phyloP scores from a whole-genome alignment of 2,329 filamentous ascomycete genomes.

The Colletotrichum neosansevieriae region DNA sequence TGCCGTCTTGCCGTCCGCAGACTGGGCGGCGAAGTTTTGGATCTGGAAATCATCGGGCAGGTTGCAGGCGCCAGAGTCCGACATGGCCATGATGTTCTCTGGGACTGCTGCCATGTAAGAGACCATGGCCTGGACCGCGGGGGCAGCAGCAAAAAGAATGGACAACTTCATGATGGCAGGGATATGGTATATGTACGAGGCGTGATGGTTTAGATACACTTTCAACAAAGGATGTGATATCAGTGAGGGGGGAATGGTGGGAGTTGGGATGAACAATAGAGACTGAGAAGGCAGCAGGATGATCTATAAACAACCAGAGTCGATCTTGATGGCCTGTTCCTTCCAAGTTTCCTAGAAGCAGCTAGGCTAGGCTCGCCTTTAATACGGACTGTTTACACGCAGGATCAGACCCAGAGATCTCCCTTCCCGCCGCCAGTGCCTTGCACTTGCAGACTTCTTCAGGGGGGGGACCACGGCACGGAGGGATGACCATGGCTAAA shows the following conservation, averaged over 20 bases:
- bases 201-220: not conserved
- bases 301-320: constrained; percentile 7
- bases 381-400: constrained; percentile 5
- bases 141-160: constrained; percentile 38
- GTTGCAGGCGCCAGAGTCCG: constrained; percentile 47
- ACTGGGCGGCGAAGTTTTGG: constrained; percentile 51
- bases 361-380: constrained; percentile 9
- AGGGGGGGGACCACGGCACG: constrained; percentile 3
- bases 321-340: constrained; percentile 1
- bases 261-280: constrained; percentile 1
- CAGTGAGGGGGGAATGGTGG: not conserved
- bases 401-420: constrained; percentile 25
- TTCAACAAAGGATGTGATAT: not conserved
- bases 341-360: not conserved
- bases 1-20: constrained; percentile 50
- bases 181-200: not conserved
- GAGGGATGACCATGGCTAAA: constrained; percentile 17
- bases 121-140: constrained; percentile 38
- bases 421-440: constrained; percentile 15
- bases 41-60: constrained; percentile 56
- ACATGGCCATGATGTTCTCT: constrained; percentile 34
- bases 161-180: constrained; percentile 38
- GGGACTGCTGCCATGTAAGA: constrained; percentile 42
- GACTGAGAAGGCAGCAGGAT: constrained; percentile 12
- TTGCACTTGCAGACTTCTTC: constrained; percentile 21